phyloP scores from a whole-genome alignment of 306 rosid species.

The Comarum palustre region DNA sequence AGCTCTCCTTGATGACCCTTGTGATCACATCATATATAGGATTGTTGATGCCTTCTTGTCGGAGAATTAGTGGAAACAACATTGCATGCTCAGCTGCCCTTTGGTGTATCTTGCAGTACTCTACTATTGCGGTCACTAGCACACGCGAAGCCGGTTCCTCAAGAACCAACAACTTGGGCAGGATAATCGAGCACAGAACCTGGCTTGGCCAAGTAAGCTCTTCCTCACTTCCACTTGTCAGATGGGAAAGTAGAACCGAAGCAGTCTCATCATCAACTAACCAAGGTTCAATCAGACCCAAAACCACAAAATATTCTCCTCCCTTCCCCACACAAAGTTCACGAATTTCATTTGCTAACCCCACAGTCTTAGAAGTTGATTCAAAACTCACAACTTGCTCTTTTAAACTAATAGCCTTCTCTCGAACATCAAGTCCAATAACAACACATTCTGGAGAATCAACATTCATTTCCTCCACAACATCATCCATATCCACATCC shows the following conservation, averaged over 20 bases:
- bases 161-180: slow-evolving; percentile 35
- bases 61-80: slow-evolving; percentile 39
- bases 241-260: slow-evolving; percentile 32
- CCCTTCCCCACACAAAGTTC: slow-evolving; percentile 25
- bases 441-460: slow-evolving; percentile 14
- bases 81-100: slow-evolving; percentile 30
- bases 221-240: slow-evolving; percentile 26
- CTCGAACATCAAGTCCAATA: slow-evolving; percentile 28
- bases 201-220: slow-evolving; percentile 35
- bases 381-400: slow-evolving; percentile 26
- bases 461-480: slow-evolving; percentile 23
- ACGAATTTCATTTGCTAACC: slow-evolving; percentile 31
- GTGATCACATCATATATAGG: slow-evolving; percentile 35
- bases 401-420: slow-evolving; percentile 24
- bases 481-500: slow-evolving; percentile 24
- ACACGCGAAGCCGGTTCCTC: slow-evolving; percentile 37
- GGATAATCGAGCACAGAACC: slow-evolving; percentile 39
- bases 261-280: slow-evolving; percentile 38
- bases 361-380: slow-evolving; percentile 18
- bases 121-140: slow-evolving; percentile 26
- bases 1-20: slow-evolving; percentile 38
- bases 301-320: slow-evolving; percentile 26
- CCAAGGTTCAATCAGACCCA: slow-evolving; percentile 37
- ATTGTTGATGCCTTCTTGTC: slow-evolving; percentile 36
- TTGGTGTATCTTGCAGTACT: slow-evolving; percentile 35